Base-by-base conservation (phyloP, 345 rosid species). In the Triadica sebifera region DNA sequence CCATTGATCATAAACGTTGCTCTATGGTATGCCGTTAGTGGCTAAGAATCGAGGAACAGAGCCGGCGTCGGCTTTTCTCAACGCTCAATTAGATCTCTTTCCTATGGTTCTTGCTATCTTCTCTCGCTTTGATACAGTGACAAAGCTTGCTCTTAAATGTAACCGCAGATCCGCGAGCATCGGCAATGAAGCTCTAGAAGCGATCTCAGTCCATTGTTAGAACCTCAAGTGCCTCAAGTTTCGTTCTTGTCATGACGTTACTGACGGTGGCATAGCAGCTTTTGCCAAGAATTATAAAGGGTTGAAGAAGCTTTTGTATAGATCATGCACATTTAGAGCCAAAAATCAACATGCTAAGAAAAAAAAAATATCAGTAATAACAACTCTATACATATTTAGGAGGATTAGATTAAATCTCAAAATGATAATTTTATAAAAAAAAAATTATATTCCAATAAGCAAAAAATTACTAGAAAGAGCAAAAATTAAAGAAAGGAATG, bases 201-300 rank as follows among this genome's bases (percentile, higher is more conserved):
- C 73, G 24, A 94, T 94, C 79, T 94, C 98, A 29, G 64, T 63
- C 19, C 79, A 83, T 47, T 94, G 96, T 81, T 77, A 75, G 55
- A 89, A 89, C 80, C 85, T 94, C 47, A 89, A 85, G 81, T 88
- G 91, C 47, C 88, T 94, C n/a, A 94, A 92, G 85, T 92, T 94
- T 49, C 88, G 94, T 55, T 85, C 87, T 10, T 94, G 98, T 79
- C 94, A 88, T 56, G 89, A 85, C 82, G 74, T 94, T 19, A 92
- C 96, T 11, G 93, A 89, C 39, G 81, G 78, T 2, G 98, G 98
- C 37, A 90, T 94, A 85, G 63, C 63, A 0, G 85, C 51, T 12
- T 90, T 94, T 56, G 90, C 97, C 4, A 82, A 83, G 73, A 92
- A 92, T 67, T 94, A 97, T 75, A 86, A 69, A 69, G 84, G 84